phyloP scores from a whole-genome alignment of 768 basidiomycete species.

The Termitomyces sp. region DNA sequence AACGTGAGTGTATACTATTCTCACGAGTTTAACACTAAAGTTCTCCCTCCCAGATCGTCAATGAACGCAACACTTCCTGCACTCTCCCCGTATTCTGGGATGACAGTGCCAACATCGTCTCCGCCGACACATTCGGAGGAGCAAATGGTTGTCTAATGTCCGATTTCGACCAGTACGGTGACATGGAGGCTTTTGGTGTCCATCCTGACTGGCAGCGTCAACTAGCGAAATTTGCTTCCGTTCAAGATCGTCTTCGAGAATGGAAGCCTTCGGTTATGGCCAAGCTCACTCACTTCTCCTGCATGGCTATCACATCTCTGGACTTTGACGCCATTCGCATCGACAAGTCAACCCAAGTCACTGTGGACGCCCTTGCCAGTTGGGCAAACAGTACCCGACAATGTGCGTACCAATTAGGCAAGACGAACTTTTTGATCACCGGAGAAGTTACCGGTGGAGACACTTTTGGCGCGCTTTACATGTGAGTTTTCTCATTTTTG shows the following conservation, averaged over 20 bases:
- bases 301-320: constrained; percentile 81
- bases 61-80: constrained; percentile 71
- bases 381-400: constrained; percentile 73
- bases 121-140: constrained; percentile 31
- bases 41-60: constrained; percentile 41
- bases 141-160: constrained; percentile 67
- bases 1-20: constrained; percentile 32
- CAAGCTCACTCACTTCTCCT: constrained; percentile 74
- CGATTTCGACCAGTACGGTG: constrained; percentile 93
- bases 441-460: constrained; percentile 96
- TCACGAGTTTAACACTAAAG: not conserved
- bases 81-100: constrained; percentile 74
- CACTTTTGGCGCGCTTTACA: constrained; percentile 80
- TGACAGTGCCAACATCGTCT: constrained; percentile 63
- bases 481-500: constrained; percentile 39
- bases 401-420: constrained; percentile 68
- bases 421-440: constrained; percentile 85
- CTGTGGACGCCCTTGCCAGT: constrained; percentile 68
- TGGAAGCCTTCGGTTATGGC: constrained; percentile 79
- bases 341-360: constrained; percentile 91
- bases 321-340: constrained; percentile 94
- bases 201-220: constrained; percentile 94
- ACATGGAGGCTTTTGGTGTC: constrained; percentile 97
- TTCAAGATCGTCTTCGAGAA: constrained; percentile 92
- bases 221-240: constrained; percentile 90